Evolutionary conservation across 164 flowering plant genomes (phyloP), one percentile per base, ranked within the genome.

Genomic region (Litsea cubeba): DNA sequence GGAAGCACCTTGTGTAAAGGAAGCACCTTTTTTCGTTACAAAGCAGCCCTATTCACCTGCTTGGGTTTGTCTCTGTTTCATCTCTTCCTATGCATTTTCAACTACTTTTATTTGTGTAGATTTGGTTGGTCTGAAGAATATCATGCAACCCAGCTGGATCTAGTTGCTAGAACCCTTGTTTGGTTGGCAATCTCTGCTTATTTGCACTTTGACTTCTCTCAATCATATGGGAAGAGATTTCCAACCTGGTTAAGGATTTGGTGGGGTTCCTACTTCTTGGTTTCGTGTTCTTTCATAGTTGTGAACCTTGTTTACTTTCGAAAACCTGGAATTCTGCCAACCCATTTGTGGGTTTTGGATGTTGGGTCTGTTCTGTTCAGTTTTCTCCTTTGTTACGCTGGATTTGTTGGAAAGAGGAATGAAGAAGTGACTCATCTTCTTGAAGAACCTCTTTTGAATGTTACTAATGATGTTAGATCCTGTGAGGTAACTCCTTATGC

Each of bases 1-100:
- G 71, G 65, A 12, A 57, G 60, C 57, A 79, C 71, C 75, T 67
- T 71, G 75, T 72, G 26, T 18, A 72, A 26, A 30, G 71, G 65
- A 12, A 57, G 60, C 57, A 79, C 71, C 75, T 67, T 71, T 70
- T 51, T 72, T 63, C 78, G 76, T 49, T 80, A 80, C 50, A 88
- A 75, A 25, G 75, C 50, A 23, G 77, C 84, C 74, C 69, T 89
- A 26, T 62, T 82, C 51, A 76, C 82, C 75, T 86, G 83, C 77
- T 69, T 84, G 25, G 80, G n/a, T n/a, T n/a, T n/a, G n/a, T n/a
- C n/a, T n/a, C n/a, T n/a, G n/a, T n/a, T n/a, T n/a, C n/a, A n/a
- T 24, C 25, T 24, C 25, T 24, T 24, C 1, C 30, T 90, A 11
- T 82, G 84, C 72, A 68, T 79, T 17, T 77, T 68, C 32, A 62